Percentiles rank a stretch among this genome's conserved stretches.
phyloP scores from a whole-genome alignment of 495 filamentous ascomycete species.

The Aspergillus nanangensis region DNA sequence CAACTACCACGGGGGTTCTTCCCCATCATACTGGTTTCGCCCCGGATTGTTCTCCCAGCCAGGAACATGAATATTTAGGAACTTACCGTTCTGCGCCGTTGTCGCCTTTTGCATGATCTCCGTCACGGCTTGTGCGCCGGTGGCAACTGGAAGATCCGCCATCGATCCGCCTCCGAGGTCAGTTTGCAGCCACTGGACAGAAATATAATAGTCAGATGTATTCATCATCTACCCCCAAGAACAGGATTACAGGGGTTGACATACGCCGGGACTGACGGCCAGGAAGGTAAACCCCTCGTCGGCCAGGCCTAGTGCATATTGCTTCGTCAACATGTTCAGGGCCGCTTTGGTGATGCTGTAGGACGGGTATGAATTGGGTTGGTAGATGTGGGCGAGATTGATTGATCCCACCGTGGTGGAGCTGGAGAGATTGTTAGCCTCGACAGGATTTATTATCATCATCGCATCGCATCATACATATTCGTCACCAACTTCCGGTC shows the following conservation, averaged over 20 bases:
- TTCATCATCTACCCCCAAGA: neutral
- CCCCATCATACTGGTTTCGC: conserved; percentile 8
- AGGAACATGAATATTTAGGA: conserved; percentile 10
- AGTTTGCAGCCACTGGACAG: conserved; percentile 43
- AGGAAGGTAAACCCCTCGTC: conserved; percentile 32
- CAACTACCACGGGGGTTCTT: conserved; percentile 8
- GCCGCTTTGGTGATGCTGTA: conserved; percentile 43
- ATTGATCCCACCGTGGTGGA: conserved; percentile 33
- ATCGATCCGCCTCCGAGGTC: conserved; percentile 37
- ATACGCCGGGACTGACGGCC: conserved; percentile 34
- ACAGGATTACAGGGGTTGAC: conserved; percentile 9
- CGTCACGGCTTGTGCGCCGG: neutral
- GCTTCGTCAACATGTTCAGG: conserved; percentile 33
- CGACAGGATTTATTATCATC: no score
- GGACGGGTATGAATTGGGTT: conserved; percentile 18
- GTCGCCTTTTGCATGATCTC: neutral
- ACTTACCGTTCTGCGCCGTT: neutral
- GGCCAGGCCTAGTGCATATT: conserved; percentile 24
- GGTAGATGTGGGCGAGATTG: conserved; percentile 7
- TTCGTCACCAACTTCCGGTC: conserved; percentile 35
- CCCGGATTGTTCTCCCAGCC: conserved; percentile 7
- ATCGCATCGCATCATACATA: no score
- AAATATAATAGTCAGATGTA: conserved; percentile 6
- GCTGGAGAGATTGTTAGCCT: conserved; percentile 9
- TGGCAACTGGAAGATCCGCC: neutral